Conservation (phyloP, 1,139 yeast species). For the Sugiyamaella japonica region DNA sequence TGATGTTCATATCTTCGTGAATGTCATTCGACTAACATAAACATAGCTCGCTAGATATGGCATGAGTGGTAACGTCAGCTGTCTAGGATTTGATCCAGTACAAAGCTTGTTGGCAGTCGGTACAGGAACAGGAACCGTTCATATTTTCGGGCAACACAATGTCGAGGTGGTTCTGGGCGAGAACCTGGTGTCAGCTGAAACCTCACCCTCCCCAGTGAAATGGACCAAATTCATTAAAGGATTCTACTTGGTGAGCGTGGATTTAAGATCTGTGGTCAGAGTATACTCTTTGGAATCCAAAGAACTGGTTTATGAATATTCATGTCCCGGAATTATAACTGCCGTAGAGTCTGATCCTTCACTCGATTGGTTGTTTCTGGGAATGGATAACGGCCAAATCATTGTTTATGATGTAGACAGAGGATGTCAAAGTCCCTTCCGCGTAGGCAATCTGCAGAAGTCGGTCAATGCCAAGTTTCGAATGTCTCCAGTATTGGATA, state of each 20-base stretch:
- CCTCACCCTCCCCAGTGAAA: conserved; percentile 47
- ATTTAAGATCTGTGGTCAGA: conserved; percentile 54
- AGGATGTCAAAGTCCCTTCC: conserved; percentile 61
- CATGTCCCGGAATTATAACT: conserved; percentile 59
- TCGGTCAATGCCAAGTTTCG: conserved; percentile 35
- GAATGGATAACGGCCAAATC: conserved; percentile 73
- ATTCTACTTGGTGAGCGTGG: conserved; percentile 70
- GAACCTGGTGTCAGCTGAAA: neutral
- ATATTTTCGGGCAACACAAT: conserved; percentile 80
- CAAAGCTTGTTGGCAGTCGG: conserved; percentile 84
- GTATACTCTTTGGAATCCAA: conserved; percentile 71
- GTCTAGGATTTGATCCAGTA: conserved; percentile 81
- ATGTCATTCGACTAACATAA: neutral
- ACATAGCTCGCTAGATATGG: conserved; percentile 53
- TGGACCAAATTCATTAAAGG: conserved; percentile 72
- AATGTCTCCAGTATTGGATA: conserved; percentile 59
- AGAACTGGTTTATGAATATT: conserved; percentile 53
- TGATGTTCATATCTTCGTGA: too few species aligned
- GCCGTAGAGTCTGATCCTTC: conserved; percentile 79
- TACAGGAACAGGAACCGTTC: conserved; percentile 66
- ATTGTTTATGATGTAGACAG: conserved; percentile 84
- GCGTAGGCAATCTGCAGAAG: conserved; percentile 72
- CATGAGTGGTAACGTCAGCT: conserved; percentile 56
- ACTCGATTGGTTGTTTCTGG: conserved; percentile 81
- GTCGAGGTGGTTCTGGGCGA: conserved; percentile 64